These are phyloP conservation scores for Polysphondylium violaceum DNA, from an alignment of 78 protist species.

Conservation along the genomic window DNA sequence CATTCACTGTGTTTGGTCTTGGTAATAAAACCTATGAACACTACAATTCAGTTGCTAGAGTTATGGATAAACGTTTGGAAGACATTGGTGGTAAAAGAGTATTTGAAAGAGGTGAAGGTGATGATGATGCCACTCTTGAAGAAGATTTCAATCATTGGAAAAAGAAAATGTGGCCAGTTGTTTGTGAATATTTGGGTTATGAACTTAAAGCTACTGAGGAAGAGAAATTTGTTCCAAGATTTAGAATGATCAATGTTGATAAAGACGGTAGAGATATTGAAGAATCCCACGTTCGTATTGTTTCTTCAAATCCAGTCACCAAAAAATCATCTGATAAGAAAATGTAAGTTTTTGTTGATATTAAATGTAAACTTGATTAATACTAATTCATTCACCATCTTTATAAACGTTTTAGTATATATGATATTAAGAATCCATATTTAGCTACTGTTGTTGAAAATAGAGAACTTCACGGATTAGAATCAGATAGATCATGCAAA, in stretches of 20 bases:
- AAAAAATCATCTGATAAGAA: slow-evolving; percentile 32
- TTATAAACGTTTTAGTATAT: not conserved
- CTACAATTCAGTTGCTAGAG: slow-evolving; percentile 86
- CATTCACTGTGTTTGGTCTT: slow-evolving; percentile 91
- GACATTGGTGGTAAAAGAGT: slow-evolving; percentile 89
- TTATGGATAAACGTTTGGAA: slow-evolving; percentile 78
- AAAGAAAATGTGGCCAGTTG: slow-evolving; percentile 72
- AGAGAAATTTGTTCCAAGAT: slow-evolving; percentile 62
- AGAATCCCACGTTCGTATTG: slow-evolving; percentile 17
- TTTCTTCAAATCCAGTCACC: slow-evolving; percentile 25
- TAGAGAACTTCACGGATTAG: slow-evolving; percentile 79
- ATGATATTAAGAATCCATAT: slow-evolving; percentile 86
- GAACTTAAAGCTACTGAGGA: slow-evolving; percentile 46
- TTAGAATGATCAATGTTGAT: slow-evolving; percentile 45
- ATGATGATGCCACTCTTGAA: slow-evolving; percentile 92
- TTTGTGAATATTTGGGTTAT: slow-evolving; percentile 61
- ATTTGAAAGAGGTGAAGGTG: slow-evolving; percentile 90
- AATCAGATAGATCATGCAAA: slow-evolving; percentile 75
- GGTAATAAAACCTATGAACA: slow-evolving; percentile 96
- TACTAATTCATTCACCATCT: not conserved
- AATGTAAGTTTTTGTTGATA: slow-evolving; percentile 29
- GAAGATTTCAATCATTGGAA: slow-evolving; percentile 93
- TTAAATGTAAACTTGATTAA: not conserved
- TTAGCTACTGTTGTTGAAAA: slow-evolving; percentile 72
- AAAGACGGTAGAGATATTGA: slow-evolving; percentile 22